Evolutionary conservation across 139 green algal genomes (phyloP).

Genomic region (Axilococcus clingmanii): DNA sequence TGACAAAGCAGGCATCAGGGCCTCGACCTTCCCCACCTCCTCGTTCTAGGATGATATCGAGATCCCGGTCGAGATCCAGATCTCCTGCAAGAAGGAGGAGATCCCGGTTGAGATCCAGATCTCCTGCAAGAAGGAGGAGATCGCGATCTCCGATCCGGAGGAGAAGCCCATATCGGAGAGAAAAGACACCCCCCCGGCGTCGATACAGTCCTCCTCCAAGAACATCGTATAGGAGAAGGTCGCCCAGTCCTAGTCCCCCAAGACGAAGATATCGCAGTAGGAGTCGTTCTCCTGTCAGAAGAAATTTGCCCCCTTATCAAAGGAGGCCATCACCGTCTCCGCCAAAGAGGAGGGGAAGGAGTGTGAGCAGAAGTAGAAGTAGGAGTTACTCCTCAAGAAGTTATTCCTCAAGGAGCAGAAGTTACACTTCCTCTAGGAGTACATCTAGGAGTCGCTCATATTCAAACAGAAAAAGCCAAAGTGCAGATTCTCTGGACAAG

Average conservation of each 20-base stretch:
- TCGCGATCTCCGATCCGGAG: background rate
- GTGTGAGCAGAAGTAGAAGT: background rate
- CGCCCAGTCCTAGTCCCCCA: no score
- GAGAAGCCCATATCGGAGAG: background rate
- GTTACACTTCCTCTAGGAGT: background rate
- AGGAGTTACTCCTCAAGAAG: no score
- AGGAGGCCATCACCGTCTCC: background rate
- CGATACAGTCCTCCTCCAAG: background rate
- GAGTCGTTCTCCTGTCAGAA: no score
- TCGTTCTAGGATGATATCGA: background rate
- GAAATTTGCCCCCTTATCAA: no score
- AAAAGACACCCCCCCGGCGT: background rate
- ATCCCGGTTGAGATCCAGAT: background rate
- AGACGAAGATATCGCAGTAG: no score
- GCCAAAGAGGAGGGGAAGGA: background rate
- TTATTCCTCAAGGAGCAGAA: background rate
- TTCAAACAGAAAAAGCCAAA: no score
- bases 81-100: background rate
- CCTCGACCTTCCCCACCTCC: background rate
- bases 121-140: background rate
- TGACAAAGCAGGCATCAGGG: no score
- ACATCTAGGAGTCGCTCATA: background rate
- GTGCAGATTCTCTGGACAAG: background rate
- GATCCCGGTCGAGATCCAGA: background rate
- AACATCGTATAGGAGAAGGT: no score